Percentiles rank a stretch among this genome's conserved stretches.
phyloP scores from a whole-genome alignment of 805 yeast species.

The Pichia eremophila region DNA sequence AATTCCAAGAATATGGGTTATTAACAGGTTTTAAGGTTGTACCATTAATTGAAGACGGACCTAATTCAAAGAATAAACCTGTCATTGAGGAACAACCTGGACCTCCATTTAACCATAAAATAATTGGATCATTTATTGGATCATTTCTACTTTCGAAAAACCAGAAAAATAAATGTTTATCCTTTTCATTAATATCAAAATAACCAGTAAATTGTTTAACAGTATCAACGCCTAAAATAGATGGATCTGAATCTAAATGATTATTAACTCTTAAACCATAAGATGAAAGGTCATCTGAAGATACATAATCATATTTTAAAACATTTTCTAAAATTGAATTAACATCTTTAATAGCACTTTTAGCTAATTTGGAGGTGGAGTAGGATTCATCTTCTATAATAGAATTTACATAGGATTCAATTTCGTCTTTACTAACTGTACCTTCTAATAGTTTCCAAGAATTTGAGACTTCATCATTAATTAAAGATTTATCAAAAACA shows the following conservation, averaged over 20 bases:
- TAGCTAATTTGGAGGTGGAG: not conserved
- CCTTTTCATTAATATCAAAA: constrained; percentile 53
- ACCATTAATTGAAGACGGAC: constrained; percentile 59
- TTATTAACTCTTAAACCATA: constrained; percentile 18
- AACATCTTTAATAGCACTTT: constrained; percentile 3
- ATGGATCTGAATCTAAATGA: constrained; percentile 34
- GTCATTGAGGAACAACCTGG: constrained; percentile 91
- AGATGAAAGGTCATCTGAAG: constrained; percentile 11
- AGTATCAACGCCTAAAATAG: constrained; percentile 63
- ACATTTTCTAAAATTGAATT: not conserved
- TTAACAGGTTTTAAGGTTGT: constrained; percentile 50
- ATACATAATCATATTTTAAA: constrained; percentile 2
- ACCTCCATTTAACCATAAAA: constrained; percentile 90
- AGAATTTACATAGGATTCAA: constrained; percentile 1
- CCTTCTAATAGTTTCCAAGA: constrained; percentile 9
- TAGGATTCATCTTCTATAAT: not conserved
- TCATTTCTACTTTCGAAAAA: constrained; percentile 83
- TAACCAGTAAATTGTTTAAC: constrained; percentile 83
- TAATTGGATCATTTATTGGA: constrained; percentile 76
- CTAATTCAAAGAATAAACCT: constrained; percentile 79
- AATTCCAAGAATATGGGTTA: constrained; percentile 80
- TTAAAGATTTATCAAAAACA: not conserved
- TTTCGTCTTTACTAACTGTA: not conserved
- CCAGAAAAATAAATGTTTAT: constrained; percentile 78
- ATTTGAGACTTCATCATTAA: constrained; percentile 3